A percentile compares a stretch with the other conserved stretches of the same genome.
These are phyloP conservation scores for Cajanus cajan DNA, from an alignment of 306 rosid genomes.

Conservation along the genomic window DNA sequence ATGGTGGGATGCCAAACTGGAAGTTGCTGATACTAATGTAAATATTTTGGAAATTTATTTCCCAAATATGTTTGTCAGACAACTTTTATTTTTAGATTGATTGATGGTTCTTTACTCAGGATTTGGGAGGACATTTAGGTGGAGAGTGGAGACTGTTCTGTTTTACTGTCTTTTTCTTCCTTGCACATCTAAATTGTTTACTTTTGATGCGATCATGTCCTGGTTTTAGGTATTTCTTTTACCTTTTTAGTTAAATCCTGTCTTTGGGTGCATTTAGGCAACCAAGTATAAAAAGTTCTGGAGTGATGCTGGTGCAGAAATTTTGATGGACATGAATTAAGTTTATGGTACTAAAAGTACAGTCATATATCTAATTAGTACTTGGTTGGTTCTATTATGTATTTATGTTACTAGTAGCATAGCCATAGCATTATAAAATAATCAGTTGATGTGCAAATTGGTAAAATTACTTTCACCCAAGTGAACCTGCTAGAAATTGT, in stretches of 20 bases:
- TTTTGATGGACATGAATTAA: background rate
- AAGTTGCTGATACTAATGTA: too few relatives aligned
- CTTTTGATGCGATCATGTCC: background rate
- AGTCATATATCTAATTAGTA: background rate
- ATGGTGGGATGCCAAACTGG: background rate
- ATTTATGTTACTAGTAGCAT: background rate
- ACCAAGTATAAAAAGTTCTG: background rate
- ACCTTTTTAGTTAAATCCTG: background rate
- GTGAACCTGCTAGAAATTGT: slow-evolving; percentile 5
- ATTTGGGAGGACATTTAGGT: background rate
- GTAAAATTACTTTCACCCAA: background rate
- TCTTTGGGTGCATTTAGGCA: background rate
- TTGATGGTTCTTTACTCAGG: background rate
- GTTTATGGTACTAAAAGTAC: background rate
- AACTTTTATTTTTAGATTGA: background rate
- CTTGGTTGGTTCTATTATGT: background rate
- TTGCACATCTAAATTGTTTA: too few relatives aligned
- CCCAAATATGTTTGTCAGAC: background rate
- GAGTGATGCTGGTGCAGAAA: background rate
- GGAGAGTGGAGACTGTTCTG: background rate
- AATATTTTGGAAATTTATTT: background rate
- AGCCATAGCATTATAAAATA: background rate
- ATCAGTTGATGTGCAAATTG: background rate
- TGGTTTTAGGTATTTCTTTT: background rate
- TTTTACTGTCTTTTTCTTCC: background rate